phyloP scores from a whole-genome alignment of 192 early-diverging fungal species.

The Dissophora globulifera region DNA sequence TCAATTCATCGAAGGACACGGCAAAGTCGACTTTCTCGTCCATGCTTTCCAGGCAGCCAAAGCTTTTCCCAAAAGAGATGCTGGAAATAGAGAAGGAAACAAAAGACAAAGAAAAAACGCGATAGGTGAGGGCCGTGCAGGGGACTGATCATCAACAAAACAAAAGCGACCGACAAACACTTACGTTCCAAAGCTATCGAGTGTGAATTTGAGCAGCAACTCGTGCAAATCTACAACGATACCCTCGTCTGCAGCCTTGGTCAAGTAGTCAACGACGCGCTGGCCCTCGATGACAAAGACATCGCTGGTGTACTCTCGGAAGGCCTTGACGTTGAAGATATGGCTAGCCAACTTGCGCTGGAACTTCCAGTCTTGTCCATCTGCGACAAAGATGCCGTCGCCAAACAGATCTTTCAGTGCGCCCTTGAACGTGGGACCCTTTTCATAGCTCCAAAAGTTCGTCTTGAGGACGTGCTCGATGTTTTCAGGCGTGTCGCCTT shows the following conservation, averaged over 20 bases:
- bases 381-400: constrained; percentile 16
- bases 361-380: constrained; percentile 30
- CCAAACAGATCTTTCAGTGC: constrained; percentile 24
- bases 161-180: not conserved
- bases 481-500: constrained; percentile 12
- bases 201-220: constrained; percentile 56
- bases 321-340: constrained; percentile 36
- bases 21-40: constrained; percentile 46
- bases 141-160: too few species aligned
- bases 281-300: constrained; percentile 17
- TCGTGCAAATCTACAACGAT: constrained; percentile 54
- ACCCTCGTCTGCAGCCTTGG: constrained; percentile 22
- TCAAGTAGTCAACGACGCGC: constrained; percentile 20
- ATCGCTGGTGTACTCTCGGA: constrained; percentile 34
- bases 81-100: too few species aligned
- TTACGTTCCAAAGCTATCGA: constrained; percentile 41
- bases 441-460: constrained; percentile 42
- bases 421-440: constrained; percentile 3
- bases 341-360: constrained; percentile 32
- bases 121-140: not conserved
- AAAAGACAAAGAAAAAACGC: not conserved
- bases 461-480: constrained; percentile 30
- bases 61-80: constrained; percentile 40
- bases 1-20: constrained; percentile 55
- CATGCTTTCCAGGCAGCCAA: constrained; percentile 30